Percentiles rank a stretch among this genome's conserved stretches.
These are phyloP conservation scores for Trypethelium eluteriae DNA, from an alignment of 495 filamentous ascomycete species.

Conservation along the genomic window DNA sequence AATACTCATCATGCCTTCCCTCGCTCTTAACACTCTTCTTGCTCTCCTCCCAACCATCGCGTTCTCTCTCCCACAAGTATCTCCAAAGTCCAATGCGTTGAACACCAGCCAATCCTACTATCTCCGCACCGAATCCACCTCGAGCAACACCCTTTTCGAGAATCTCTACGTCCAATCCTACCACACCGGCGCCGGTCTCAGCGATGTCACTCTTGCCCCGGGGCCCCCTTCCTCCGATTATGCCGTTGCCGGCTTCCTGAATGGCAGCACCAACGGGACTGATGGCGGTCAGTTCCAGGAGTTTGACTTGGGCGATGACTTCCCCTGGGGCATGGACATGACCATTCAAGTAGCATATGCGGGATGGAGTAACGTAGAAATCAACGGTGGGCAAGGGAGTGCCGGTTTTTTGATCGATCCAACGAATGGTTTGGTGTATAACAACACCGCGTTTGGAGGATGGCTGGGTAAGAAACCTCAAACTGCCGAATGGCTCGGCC, in stretches of 20 bases:
- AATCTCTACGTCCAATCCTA: constrained; percentile 21
- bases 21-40: neutral
- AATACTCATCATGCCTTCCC: neutral
- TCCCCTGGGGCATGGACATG: constrained; percentile 39
- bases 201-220: constrained; percentile 31
- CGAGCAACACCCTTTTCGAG: constrained; percentile 8
- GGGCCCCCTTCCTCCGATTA: constrained; percentile 24
- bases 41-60: constrained; percentile 1
- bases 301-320: constrained; percentile 34
- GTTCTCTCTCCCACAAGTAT: constrained; percentile 2
- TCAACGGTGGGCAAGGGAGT: constrained; percentile 38
- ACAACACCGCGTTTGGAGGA: constrained; percentile 38
- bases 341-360: constrained; percentile 14
- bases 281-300: constrained; percentile 22
- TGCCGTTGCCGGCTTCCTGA: constrained; percentile 38
- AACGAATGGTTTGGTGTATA: constrained; percentile 37
- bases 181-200: constrained; percentile 21
- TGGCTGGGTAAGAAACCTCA: constrained; percentile 43
- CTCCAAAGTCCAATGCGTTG: neutral
- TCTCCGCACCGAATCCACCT: constrained; percentile 17
- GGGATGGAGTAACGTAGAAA: constrained; percentile 38
- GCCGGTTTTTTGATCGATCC: constrained; percentile 39
- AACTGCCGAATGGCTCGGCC: neutral
- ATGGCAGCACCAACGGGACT: constrained; percentile 31
- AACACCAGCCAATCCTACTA: constrained; percentile 17